Evolutionary conservation across 257 asterid genomes (phyloP).

Genomic region (Eucommia ulmoides): DNA sequence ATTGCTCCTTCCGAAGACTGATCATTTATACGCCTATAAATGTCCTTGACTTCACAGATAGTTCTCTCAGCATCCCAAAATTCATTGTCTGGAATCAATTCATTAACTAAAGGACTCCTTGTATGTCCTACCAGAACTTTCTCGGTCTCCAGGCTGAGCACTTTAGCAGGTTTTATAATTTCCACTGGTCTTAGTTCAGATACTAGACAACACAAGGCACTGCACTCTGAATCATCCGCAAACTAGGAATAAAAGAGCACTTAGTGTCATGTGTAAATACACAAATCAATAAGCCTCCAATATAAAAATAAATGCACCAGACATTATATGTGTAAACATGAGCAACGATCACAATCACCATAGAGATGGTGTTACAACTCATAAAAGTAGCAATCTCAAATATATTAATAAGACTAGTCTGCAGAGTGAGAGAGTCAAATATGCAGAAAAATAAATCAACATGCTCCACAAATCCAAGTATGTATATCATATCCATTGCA

Average conservation of each 20-base stretch:
- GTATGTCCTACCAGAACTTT: conserved; percentile 64
- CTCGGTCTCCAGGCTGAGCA: conserved; percentile 80
- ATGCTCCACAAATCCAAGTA: too few relatives aligned
- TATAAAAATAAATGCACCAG: too few relatives aligned
- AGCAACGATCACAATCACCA: too few relatives aligned
- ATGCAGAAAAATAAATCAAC: too few relatives aligned
- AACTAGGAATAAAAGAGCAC: conserved; percentile 42
- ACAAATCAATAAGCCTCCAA: too few relatives aligned
- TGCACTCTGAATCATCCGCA: conserved; percentile 90
- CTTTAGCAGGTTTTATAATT: conserved; percentile 79
- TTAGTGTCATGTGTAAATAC: too few relatives aligned
- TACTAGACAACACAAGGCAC: conserved; percentile 65
- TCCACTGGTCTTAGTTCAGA: conserved; percentile 95
- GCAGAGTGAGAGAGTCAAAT: too few relatives aligned
- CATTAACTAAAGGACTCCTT: conserved; percentile 71
- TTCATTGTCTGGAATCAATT: conserved; percentile 76
- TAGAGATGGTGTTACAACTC: too few relatives aligned
- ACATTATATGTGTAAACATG: too few relatives aligned
- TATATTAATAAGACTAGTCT: too few relatives aligned
- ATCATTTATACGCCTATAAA: conserved; percentile 31
- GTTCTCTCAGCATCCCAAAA: conserved; percentile 94
- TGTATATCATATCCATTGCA: too few relatives aligned
- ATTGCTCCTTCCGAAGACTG: conserved; percentile 23
- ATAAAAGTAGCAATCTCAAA: too few relatives aligned
- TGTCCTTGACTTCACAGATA: conserved; percentile 39